These are phyloP conservation scores for Cichorium intybus DNA, from an alignment of 140 eudicot species.

Conservation along the genomic window DNA sequence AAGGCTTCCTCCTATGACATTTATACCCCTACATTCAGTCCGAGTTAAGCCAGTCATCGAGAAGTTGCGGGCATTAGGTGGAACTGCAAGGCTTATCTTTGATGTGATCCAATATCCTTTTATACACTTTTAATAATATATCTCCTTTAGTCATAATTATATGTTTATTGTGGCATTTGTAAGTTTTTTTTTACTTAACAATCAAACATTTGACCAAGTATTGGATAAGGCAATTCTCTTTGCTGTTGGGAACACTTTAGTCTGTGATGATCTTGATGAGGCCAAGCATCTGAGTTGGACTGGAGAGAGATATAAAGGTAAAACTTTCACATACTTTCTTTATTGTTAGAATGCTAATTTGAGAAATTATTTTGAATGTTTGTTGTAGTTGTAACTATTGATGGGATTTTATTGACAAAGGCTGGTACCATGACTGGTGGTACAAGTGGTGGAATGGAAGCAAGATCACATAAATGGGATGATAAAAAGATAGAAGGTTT, in stretches of 20 bases:
- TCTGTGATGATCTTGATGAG: conserved; percentile 89
- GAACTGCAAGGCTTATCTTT: conserved; percentile 82
- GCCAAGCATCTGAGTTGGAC: conserved; percentile 94
- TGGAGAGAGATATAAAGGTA: conserved; percentile 92
- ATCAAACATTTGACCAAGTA: conserved; percentile 65
- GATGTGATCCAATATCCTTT: conserved; percentile 98
- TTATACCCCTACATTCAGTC: conserved; percentile 92
- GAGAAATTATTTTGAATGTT: background rate
- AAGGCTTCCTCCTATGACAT: conserved; percentile 99
- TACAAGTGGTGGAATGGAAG: conserved; percentile 99
- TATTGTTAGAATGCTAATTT: background rate
- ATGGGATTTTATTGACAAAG: conserved; percentile 87
- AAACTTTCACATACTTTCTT: background rate
- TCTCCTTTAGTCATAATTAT: background rate
- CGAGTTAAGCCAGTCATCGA: conserved; percentile 89
- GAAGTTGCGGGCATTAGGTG: conserved; percentile 82
- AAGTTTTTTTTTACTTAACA: conserved; percentile 62
- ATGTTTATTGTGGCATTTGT: background rate
- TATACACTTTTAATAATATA: background rate
- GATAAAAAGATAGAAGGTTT: conserved; percentile 90
- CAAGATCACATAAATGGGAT: conserved; percentile 97
- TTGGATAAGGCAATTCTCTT: conserved; percentile 86
- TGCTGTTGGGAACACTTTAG: conserved; percentile 97
- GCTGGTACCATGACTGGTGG: conserved; percentile 99
- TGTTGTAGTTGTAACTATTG: conserved; percentile 88